These are phyloP conservation scores for Cryphonectria nitschkei DNA, from an alignment of 2,329 filamentous ascomycete genomes.

Conservation along the genomic window DNA sequence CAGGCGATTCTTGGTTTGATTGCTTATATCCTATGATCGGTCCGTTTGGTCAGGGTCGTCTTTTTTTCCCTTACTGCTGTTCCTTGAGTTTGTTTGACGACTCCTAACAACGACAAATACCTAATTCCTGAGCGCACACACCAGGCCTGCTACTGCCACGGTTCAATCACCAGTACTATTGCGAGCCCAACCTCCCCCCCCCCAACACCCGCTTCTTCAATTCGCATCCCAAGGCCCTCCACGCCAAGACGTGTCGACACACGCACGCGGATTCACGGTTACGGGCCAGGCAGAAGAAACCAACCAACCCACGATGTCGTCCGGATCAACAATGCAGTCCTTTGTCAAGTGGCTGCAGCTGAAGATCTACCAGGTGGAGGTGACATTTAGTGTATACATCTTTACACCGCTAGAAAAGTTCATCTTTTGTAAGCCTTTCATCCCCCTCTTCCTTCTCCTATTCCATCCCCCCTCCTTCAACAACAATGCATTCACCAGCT, in stretches of 20 bases:
- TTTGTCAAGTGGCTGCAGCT: constrained; percentile 86
- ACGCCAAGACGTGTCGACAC: neutral
- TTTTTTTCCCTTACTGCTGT: neutral
- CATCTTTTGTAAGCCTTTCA: constrained; percentile 78
- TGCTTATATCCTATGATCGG: neutral
- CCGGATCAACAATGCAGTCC: constrained; percentile 45
- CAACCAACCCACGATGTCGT: constrained; percentile 42
- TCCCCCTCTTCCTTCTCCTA: neutral
- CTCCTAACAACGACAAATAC: neutral
- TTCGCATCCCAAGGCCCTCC: neutral
- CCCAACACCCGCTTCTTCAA: too few relatives aligned
- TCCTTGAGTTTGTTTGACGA: neutral
- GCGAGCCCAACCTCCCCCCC: neutral
- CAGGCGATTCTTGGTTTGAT: constrained; percentile 1
- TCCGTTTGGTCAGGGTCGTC: neutral
- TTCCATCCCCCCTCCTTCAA: neutral
- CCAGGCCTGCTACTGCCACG: neutral
- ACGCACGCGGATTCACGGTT: too few relatives aligned
- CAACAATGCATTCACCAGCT: neutral
- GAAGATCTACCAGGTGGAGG: constrained; percentile 98
- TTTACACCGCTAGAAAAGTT: constrained; percentile 95
- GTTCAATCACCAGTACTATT: neutral
- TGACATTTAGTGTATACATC: constrained; percentile 97
- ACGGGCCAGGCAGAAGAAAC: neutral
- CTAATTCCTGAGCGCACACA: neutral